Evolutionary conservation across 163 green algal genomes (phyloP), one percentile per base, ranked within the genome.

Genomic region (Scenedesmus sp.): DNA sequence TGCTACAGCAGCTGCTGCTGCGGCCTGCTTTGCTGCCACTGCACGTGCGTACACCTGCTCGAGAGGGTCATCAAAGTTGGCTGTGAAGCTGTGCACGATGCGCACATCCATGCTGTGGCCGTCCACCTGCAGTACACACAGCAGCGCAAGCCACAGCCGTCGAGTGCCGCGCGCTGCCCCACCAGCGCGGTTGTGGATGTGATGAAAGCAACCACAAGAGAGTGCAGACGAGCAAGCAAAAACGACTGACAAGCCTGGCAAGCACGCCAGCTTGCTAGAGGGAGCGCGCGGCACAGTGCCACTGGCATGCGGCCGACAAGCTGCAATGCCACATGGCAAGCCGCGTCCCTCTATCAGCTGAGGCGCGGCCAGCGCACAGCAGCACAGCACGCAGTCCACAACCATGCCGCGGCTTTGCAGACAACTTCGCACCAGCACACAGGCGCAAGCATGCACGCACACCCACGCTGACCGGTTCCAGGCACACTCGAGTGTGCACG

Each of bases 41-140:
- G 90, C 80, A 3, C 26, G 79, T 24, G 35, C 40, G 12, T 91
- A 53, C 78, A 80, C 33, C 76, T 81, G 76, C 76, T 40, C 49
- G 49, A 83, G 79, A 1, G 91, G 87, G 49, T 90, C 56, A 13
- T 26, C 76, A 49, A 90, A 94, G 40, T 70, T 79, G 15, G 92
- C 92, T 59, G 59, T 68, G 59, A 94, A 94, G 72, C 81, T 83
- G 59, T 88, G 84, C 40, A 91, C 70, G 7, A 94, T 61, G 13
- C 86, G 86, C 56, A 94, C 84, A 51, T 94, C 92, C 24, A 92
- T 83, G 73, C 70, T 90, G 76, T 81, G 53, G 1, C 89, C 59
- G n/a, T 91, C 92, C 9, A 91, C 85, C 73, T 89, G 68, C 61
- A 81, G 43, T 4, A 85, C 65, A 76, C 30, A 46, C 46, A 87